Base-by-base conservation (phyloP, 805 yeast species). In the Candida arabinofermentans region DNA sequence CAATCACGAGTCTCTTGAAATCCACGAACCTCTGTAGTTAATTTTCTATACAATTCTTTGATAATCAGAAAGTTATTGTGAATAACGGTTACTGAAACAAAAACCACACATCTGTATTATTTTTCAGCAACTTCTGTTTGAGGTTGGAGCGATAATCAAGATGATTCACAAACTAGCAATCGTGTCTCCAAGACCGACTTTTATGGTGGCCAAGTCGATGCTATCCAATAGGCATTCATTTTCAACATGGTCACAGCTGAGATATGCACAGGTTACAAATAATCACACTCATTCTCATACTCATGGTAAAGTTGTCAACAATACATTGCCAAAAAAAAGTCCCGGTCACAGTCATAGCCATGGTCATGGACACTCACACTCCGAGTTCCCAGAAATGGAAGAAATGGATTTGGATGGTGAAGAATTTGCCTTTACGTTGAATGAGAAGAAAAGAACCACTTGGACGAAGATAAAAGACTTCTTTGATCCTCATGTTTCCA, bases 401-500 rank as follows among this genome's bases (percentile, higher is more conserved):
- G 43, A 48, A 9, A 49, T 59, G 58, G 56, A 58, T 31, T 42
- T 58, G 24, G 44, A 46, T 10, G 62, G 59, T 21, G 63, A 59
- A 37, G 62, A 53, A n/a, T 56, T 47, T 24, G 51, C 50, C 13
- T 23, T 55, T 24, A 40, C 45, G 9, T 43, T 57, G 44, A 57
- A 57, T 24, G 51, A 51, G 16, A 36, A 50, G 22, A 58, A 54
- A 30, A 39, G 33, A 19, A 50, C 58, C 3, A 13, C 41, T 3
- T 55, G 61, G 62, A 45, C 52, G 5, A 58, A 47, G 38, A 44
- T 62, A 24, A 61, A 60, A 27, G 62, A 59, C 34, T 62, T 64
- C 36, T 62, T 64, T 49, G 55, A 64, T 39, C 69, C 70, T 3
- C 64, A 59, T 38, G 45, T 53, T n/a, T 66, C 69, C 19, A 46